Evolutionary conservation across 2,329 filamentous ascomycete genomes (phyloP).

Genomic region (Arthroderma sp.): DNA sequence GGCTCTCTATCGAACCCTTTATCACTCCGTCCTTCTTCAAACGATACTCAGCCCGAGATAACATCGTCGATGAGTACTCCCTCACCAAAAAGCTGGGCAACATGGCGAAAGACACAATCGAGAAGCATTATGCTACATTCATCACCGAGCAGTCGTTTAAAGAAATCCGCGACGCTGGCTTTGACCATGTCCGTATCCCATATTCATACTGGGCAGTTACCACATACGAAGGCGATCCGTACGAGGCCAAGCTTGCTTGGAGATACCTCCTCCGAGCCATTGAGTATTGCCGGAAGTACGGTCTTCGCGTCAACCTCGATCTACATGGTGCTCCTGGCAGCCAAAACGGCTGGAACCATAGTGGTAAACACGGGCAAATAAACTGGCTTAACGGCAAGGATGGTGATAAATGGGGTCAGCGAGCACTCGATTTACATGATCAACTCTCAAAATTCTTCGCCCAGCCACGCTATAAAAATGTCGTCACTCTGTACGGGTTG

Average conservation of each 20-base stretch:
- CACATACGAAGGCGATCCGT: conserved; percentile 75
- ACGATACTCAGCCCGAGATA: conserved; percentile 46
- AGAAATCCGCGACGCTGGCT: conserved; percentile 72
- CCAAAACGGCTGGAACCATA: conserved; percentile 98
- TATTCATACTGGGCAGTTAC: conserved; percentile 91
- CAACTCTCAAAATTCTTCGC: conserved; percentile 84
- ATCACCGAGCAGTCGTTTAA: conserved; percentile 72
- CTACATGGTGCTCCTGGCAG: conserved; percentile 82
- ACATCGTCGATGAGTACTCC: conserved; percentile 78
- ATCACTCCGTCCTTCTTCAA: conserved; percentile 87
- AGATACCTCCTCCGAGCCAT: conserved; percentile 84
- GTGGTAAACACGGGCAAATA: conserved; percentile 66
- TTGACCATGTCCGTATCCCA: conserved; percentile 94
- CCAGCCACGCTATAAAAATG: conserved; percentile 80
- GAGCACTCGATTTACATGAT: conserved; percentile 77
- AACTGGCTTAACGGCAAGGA: conserved; percentile 86
- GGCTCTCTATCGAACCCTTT: conserved; percentile 87
- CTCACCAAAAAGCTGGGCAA: conserved; percentile 58
- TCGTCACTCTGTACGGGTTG: conserved; percentile 85
- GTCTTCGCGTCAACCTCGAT: conserved; percentile 83
- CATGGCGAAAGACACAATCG: conserved; percentile 54
- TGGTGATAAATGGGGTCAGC: conserved; percentile 62
- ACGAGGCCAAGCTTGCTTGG: conserved; percentile 77
- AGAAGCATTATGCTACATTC: conserved; percentile 83
- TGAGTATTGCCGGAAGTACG: conserved; percentile 86